phyloP scores from a whole-genome alignment of 441 rosid species.

The Manihot esculenta region DNA sequence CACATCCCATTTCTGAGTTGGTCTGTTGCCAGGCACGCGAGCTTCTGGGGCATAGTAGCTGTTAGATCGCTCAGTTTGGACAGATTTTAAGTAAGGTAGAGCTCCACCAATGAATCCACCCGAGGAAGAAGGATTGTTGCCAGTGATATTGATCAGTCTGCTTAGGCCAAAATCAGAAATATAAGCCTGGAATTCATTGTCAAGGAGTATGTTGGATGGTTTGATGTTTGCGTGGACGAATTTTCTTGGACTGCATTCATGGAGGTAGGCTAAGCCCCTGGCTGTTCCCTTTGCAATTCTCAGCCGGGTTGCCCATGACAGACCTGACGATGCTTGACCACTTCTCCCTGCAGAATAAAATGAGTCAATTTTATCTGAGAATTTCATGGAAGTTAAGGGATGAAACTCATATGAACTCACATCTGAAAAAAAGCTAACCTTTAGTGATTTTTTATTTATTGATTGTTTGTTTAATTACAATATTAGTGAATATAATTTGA shows the following conservation, averaged over 20 bases:
- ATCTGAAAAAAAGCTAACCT: too few species aligned
- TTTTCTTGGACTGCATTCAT: slow-evolving; percentile 93
- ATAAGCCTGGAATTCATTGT: slow-evolving; percentile 63
- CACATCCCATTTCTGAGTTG: slow-evolving; percentile 80
- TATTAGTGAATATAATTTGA: too few species aligned
- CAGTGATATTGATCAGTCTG: slow-evolving; percentile 69
- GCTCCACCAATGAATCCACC: slow-evolving; percentile 82
- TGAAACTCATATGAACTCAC: too few species aligned
- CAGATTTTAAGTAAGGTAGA: slow-evolving; percentile 62
- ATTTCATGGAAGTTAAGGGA: too few species aligned
- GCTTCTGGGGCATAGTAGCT: slow-evolving; percentile 84
- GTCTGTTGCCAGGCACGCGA: slow-evolving; percentile 51
- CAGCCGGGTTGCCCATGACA: slow-evolving; percentile 87
- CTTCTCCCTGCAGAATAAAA: slow-evolving; percentile 53
- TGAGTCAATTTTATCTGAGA: background rate
- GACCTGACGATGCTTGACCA: slow-evolving; percentile 71
- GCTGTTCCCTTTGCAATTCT: slow-evolving; percentile 83
- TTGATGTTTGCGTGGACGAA: slow-evolving; percentile 82
- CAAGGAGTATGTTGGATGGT: slow-evolving; percentile 87
- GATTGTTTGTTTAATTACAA: background rate
- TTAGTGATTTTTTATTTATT: background rate
- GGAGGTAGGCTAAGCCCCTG: slow-evolving; percentile 90
- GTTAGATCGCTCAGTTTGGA: slow-evolving; percentile 60
- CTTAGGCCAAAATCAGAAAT: slow-evolving; percentile 82
- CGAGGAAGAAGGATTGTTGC: slow-evolving; percentile 62